These are phyloP conservation scores for Cucurbitaria berberidis DNA, from an alignment of 2,329 filamentous ascomycete species.

Conservation along the genomic window DNA sequence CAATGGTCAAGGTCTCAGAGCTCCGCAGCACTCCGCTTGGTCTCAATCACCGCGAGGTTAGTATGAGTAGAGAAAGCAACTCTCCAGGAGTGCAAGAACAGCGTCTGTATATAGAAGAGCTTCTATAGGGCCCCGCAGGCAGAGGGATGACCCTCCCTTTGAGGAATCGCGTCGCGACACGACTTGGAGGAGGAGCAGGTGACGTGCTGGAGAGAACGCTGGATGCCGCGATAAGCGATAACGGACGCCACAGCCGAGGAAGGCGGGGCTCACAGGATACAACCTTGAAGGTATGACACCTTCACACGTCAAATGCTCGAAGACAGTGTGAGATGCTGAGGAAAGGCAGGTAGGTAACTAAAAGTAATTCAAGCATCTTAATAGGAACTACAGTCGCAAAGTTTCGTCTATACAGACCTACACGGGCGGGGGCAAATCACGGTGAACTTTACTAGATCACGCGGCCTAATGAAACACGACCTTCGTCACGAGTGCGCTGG, in stretches of 20 bases:
- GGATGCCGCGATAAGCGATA: constrained; percentile 29
- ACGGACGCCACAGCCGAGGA: constrained; percentile 31
- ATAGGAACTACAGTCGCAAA: not conserved
- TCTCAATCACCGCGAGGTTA: not conserved
- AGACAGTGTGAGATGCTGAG: not conserved
- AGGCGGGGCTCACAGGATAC: constrained; percentile 11
- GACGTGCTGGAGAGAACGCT: constrained; percentile 23
- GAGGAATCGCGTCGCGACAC: constrained; percentile 8
- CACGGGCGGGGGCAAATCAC: constrained; percentile 12
- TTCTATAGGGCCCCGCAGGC: not conserved
- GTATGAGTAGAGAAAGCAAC: not conserved
- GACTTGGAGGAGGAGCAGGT: constrained; percentile 15
- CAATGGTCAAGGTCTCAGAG: not conserved
- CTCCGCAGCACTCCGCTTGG: constrained; percentile 2
- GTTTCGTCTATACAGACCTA: not conserved
- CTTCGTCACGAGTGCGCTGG: constrained; percentile 34
- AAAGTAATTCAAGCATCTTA: not conserved
- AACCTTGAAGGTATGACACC: not conserved
- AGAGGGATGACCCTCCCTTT: constrained; percentile 12
- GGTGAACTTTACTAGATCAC: constrained; percentile 18
- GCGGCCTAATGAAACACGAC: constrained; percentile 11
- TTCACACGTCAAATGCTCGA: not conserved
- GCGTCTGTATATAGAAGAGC: not conserved
- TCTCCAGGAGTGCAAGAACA: not conserved
- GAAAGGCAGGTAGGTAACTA: not conserved